Percentiles rank a stretch among this genome's conserved stretches.
Evolutionary conservation across 2,329 filamentous ascomycete species (phyloP).

Genomic region (Talaromyces funiculosus): DNA sequence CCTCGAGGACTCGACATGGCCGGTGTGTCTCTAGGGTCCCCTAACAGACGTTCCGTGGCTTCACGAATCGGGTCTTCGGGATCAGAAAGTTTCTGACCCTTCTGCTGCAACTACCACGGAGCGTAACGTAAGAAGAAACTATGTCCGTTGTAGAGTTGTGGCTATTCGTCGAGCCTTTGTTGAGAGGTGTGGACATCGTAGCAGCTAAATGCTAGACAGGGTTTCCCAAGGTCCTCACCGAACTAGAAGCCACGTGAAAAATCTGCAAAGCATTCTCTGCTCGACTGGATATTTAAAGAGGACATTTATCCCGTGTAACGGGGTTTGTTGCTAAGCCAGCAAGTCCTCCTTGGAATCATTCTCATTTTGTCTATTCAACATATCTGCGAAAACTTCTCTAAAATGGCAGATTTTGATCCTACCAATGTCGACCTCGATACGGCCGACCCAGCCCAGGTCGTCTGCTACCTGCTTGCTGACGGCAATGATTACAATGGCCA

Average conservation of each 20-base stretch:
- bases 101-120: neutral
- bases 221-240: constrained; percentile 8
- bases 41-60: neutral
- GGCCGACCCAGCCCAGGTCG: constrained; percentile 39
- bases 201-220: neutral
- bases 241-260: neutral
- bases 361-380: neutral
- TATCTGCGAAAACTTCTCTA: neutral
- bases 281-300: neutral
- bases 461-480: constrained; percentile 46
- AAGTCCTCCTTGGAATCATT: neutral
- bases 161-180: neutral
- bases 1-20: neutral
- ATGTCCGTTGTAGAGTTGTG: neutral
- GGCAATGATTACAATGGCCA: constrained; percentile 52
- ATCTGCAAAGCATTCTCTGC: neutral
- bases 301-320: neutral
- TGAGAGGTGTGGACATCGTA: neutral
- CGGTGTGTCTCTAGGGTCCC: neutral
- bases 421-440: constrained; percentile 41
- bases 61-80: neutral
- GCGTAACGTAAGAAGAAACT: neutral
- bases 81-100: neutral
- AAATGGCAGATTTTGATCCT: constrained; percentile 29
- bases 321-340: neutral